Base-by-base conservation (phyloP, 1,284 basidiomycete genomes). In the Tylopilus sp. region DNA sequence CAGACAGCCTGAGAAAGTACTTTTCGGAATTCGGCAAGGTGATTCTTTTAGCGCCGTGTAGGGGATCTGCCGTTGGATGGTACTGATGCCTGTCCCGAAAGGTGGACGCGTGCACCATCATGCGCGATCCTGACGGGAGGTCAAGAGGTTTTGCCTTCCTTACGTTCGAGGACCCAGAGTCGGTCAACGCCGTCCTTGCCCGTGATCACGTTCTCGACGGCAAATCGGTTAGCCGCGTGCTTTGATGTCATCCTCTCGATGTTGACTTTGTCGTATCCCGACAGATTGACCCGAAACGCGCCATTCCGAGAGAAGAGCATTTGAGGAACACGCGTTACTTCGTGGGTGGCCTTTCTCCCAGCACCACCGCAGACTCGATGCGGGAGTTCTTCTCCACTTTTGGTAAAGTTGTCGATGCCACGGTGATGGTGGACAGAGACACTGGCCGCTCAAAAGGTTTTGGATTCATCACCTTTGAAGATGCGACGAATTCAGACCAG, bases 61-160 rank as follows among this genome's bases (percentile, higher is more conserved):
- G 39, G 36, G 36, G 34, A 39, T 44, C 28, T 45, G 43, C 21
- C 16, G 21, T 23, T 29, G 28, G 13, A 49, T 10, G 43, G 40
- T 58, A 35, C 59, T 60, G 46, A 66, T 28, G 1, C 33, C 25
- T 44, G 15, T 49, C 49, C 49, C 26, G 40, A 47, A 76, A 79
- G 74, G 89, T 97, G 63, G 91, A 92, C 61, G 86, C 92, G 35
- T 92, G 89, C 63, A 95, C 90, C 9, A 95, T 97, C 68, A 97
- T 97, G 92, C 88, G 93, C 58, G 95, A 97, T 67, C 82, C 85
- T 13, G 82, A 85, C 28, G 92, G 92, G 36, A 84, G 91, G 18
- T 97, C 95, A 42, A 77, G 95, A 51, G 93, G 94, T 11, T 97
- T 97, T 70, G 95, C 92, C 1, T 97, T 97, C 71, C 74, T 97